Base-by-base conservation (phyloP, 139 green algal genomes). In the Ettlia oleoabundans region DNA sequence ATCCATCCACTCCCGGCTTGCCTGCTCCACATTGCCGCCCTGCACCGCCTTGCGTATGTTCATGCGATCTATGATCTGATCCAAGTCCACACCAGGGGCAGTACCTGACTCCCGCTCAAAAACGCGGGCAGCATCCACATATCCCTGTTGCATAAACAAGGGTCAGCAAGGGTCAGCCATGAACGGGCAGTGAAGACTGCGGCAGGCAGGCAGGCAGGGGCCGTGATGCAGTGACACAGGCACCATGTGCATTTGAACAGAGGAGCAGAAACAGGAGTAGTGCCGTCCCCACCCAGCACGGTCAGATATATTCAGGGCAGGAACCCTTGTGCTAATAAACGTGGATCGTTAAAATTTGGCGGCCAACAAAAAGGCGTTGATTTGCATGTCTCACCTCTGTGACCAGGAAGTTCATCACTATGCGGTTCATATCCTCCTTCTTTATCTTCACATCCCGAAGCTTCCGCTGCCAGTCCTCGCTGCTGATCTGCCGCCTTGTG, bases 371-470 rank as follows among this genome's bases (percentile, higher is more conserved):
- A n/a, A n/a, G n/a, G n/a, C n/a, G n/a, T n/a, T n/a, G n/a, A n/a
- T n/a, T n/a, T n/a, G n/a, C 55, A n/a, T n/a, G 55, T 15, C 55
- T 5, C 85, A 96, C 94, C 94, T 99, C 96, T n/a, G 96, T 98
- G 2, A 98, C 92, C 0, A 99, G 80, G 63, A 96, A 99, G 86
- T 99, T 96, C 95, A 99, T 99, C 15, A 99, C 86, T 2, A 99
- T 86, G 22, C 77, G 76, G 83, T 99, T 98, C 91, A 99, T 96
- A 82, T 97, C 95, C 65, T 97, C 89, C 84, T 97, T 97, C 18
- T 84, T 76, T 0, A 99, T 68, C 15, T 85, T 80, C 1, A 97
- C 91, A 4, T 52, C 43, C 3, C 80, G 58, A n/a, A 98, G 83
- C 86, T 92, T 93, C 2, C 76, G 64, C 78, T 98, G 90, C 95